phyloP scores from a whole-genome alignment of 2,329 filamentous ascomycete species.

The Claviceps arundinis region DNA sequence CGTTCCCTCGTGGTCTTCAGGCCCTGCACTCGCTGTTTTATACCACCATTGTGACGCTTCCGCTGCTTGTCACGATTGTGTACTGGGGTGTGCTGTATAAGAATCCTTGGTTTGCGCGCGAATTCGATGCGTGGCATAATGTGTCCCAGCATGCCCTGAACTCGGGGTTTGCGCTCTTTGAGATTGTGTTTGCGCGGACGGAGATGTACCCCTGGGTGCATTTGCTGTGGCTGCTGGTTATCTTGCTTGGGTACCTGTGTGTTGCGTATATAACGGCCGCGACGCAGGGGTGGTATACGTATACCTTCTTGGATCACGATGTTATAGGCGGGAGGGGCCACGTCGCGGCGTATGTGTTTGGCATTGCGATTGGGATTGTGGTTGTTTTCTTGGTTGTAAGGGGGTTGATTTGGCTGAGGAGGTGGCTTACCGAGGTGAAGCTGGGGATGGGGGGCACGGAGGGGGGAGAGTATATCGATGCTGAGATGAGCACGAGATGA shows the following conservation, averaged over 20 bases:
- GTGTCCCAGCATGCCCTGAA: conserved; percentile 67
- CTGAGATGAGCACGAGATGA: conserved; percentile 13
- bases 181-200: conserved; percentile 57
- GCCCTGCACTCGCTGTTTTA: conserved; percentile 52
- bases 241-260: conserved; percentile 58
- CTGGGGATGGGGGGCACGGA: conserved; percentile 28
- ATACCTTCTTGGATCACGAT: conserved; percentile 60
- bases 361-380: conserved; percentile 38
- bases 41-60: conserved; percentile 47
- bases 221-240: conserved; percentile 51
- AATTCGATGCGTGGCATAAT: conserved; percentile 50
- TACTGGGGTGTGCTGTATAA: conserved; percentile 53
- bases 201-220: conserved; percentile 47
- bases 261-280: conserved; percentile 62
- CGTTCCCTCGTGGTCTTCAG: conserved; percentile 48
- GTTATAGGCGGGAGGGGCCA: conserved; percentile 29
- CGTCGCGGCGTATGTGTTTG: conserved; percentile 52
- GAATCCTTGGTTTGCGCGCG: conserved; percentile 33
- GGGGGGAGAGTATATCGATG: conserved; percentile 10
- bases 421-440: conserved; percentile 35
- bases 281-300: conserved; percentile 62
- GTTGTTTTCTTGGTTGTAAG: conserved; percentile 40
- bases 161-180: conserved; percentile 58
- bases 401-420: conserved; percentile 35
- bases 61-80: conserved; percentile 56